A percentile compares a stretch with the other conserved stretches of the same genome.
These are phyloP conservation scores for Silene vulgaris DNA, from an alignment of 179 eudicot species.

Conservation along the genomic window DNA sequence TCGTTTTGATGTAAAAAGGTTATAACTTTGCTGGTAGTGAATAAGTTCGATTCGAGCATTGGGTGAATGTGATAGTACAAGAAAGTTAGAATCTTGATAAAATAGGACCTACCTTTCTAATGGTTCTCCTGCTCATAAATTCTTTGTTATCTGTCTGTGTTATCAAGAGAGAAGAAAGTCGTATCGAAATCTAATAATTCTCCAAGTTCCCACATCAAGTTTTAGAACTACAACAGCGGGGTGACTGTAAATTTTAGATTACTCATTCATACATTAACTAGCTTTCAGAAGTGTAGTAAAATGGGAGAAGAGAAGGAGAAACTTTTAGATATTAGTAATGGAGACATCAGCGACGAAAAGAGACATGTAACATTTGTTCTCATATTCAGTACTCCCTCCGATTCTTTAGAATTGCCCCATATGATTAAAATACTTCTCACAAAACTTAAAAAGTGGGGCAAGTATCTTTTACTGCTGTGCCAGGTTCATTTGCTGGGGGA, in stretches of 20 bases:
- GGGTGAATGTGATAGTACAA: too few relatives aligned
- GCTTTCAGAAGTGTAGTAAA: neutral
- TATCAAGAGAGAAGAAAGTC: too few relatives aligned
- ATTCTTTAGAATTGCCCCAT: too few relatives aligned
- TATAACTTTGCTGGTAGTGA: neutral
- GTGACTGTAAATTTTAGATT: too few relatives aligned
- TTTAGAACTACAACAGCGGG: too few relatives aligned
- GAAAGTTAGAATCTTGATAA: neutral
- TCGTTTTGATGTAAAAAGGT: neutral
- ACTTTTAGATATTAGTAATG: neutral
- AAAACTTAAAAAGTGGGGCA: too few relatives aligned
- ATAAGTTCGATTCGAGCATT: too few relatives aligned
- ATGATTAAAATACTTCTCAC: too few relatives aligned
- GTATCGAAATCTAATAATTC: too few relatives aligned
- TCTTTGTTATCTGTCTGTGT: neutral
- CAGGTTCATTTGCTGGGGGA: conserved; percentile 41
- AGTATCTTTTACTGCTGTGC: conserved; percentile 25
- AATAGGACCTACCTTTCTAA: neutral
- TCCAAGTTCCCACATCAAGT: too few relatives aligned
- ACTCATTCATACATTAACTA: neutral
- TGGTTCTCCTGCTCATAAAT: neutral
- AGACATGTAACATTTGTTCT: conserved; percentile 27
- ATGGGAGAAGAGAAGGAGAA: neutral
- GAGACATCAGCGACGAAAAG: neutral
- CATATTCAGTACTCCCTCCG: conserved; percentile 19